Evolutionary conservation across 2,329 filamentous ascomycete species (phyloP), one percentile per base, ranked within the genome.

Genomic region (Knoxdaviesia proteae): DNA sequence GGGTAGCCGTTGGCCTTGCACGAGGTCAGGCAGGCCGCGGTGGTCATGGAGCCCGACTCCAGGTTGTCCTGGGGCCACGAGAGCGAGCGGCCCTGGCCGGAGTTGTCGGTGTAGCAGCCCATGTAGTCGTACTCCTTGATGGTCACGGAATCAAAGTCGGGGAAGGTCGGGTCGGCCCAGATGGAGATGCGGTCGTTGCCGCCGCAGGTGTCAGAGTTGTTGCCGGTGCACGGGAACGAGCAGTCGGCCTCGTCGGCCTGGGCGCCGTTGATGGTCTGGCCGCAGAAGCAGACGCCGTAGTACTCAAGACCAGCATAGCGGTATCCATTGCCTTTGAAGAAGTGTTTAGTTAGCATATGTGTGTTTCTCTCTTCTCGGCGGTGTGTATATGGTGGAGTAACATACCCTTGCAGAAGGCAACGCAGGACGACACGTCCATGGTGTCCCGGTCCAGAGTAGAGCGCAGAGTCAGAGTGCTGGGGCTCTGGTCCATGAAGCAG

Each of bases 41-140:
- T 62, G 38, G 64, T 67, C 53, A 69, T 53, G 34, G 48, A 52
- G 11, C 50, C 47, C 9, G 50, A 45, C 32, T 59, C 52, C 10
- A 68, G 46, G 36, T 56, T 49, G 38, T 60, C 50, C 52, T 63
- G 57, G 20, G 55, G 56, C 52, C 63, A 68, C 31, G 58, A 58
- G 39, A 72, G 58, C 31, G 68, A 61, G 40, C 61, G 62, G 36
- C 64, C 61, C 42, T 57, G 48, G 40, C 47, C 47, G 20, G 58
- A 58, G 44, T 59, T 51, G 47, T 71, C 68, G 32, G 59, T 62
- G 51, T 69, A 78, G 59, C 77, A 83, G 44, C 77, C 77, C n/a
- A 68, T 53, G 48, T 72, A 67, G 38, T 61, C 59, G 62, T 75
- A 82, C 39, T 65, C 61, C 42, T 61, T 60, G 38, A 67, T 59